Evolutionary conservation across 164 flowering plant genomes (phyloP).

Genomic region (Aristolochia contorta): DNA sequence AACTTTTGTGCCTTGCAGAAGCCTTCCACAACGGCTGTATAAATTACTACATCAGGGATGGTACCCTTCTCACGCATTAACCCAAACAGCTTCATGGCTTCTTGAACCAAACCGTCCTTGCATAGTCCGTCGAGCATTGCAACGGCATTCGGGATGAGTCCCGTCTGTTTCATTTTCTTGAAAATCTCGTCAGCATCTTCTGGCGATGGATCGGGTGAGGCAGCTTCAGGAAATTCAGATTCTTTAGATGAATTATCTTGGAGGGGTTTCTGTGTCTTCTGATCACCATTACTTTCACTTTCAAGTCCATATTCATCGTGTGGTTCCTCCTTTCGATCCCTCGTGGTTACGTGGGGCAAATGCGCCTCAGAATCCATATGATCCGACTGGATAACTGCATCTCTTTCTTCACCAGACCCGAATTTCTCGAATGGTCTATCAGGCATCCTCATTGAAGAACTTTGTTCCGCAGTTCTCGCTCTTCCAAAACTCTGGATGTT

Average conservation of each 20-base stretch:
- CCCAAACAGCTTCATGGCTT: conserved; percentile 89
- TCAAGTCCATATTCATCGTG: conserved; percentile 3
- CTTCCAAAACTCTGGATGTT: conserved; percentile 1
- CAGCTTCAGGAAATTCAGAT: background rate
- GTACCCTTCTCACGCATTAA: conserved; percentile 77
- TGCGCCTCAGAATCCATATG: background rate
- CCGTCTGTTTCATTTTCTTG: conserved; percentile 80
- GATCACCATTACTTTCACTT: conserved; percentile 19
- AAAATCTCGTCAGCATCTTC: conserved; percentile 72
- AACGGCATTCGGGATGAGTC: conserved; percentile 89
- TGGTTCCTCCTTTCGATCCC: conserved; percentile 6
- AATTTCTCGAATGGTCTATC: conserved; percentile 4
- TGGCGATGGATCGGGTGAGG: conserved; percentile 6
- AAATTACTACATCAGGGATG: conserved; percentile 82
- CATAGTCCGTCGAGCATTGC: conserved; percentile 99
- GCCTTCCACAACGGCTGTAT: conserved; percentile 95
- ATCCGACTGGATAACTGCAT: background rate
- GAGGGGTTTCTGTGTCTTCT: conserved; percentile 10
- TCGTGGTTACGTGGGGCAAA: background rate
- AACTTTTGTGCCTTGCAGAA: conserved; percentile 72
- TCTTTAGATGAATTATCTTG: background rate
- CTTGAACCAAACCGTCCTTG: conserved; percentile 81
- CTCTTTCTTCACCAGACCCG: background rate
- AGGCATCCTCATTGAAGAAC: conserved; percentile 2
- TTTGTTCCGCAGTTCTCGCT: conserved; percentile 1